phyloP scores from a whole-genome alignment of 2,329 filamentous ascomycete species.

The Emergomyces pasteurianus region DNA sequence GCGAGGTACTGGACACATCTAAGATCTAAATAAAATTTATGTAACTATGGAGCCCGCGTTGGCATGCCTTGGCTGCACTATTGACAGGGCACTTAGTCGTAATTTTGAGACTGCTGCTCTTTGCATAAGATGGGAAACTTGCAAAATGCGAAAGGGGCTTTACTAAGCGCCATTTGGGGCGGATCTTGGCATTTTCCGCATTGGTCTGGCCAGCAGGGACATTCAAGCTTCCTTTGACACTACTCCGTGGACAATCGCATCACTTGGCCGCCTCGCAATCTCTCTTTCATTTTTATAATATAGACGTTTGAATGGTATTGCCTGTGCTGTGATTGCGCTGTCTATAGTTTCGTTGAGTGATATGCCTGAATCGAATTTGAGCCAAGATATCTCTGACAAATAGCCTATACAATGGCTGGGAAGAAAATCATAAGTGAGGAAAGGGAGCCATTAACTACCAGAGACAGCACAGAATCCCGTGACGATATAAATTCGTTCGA shows the following conservation, averaged over 20 bases:
- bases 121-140: neutral
- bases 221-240: neutral
- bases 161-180: neutral
- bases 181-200: neutral
- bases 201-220: neutral
- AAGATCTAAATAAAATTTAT: neutral
- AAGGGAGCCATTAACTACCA: slow-evolving; percentile 10
- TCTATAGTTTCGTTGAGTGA: neutral
- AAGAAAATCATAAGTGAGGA: slow-evolving; percentile 8
- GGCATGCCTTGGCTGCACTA: neutral
- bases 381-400: neutral
- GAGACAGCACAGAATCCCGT: neutral
- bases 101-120: neutral
- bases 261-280: neutral
- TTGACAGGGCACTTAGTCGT: neutral
- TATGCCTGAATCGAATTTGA: neutral
- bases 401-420: slow-evolving; percentile 4
- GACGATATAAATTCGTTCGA: slow-evolving; percentile 8
- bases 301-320: neutral
- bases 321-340: neutral
- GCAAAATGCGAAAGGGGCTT: neutral
- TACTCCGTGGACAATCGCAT: neutral
- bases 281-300: neutral
- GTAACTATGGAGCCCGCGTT: neutral
- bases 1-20: neutral